Evolutionary conservation across 2,329 filamentous ascomycete genomes (phyloP), one percentile per base, ranked within the genome.

Genomic region (Huntiella omanensis): DNA sequence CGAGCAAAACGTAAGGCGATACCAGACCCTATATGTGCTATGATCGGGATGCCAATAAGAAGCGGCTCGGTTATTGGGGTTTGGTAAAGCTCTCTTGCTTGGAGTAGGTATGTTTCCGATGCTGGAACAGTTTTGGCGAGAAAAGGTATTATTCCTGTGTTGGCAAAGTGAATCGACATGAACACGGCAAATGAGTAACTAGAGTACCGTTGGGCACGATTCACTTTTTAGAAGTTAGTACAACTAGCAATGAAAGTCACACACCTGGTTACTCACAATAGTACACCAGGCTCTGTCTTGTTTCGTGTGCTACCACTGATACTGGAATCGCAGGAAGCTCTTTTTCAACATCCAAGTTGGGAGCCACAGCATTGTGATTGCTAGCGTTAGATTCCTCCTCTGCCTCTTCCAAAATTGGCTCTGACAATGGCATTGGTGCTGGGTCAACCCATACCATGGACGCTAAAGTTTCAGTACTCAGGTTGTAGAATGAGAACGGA

Each of bases 21-120:
- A 33, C 88, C 87, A 0, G 84, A 81, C 11, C 72, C 68, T 38
- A 95, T 67, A 59, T 96, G 88, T 2, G 78, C 72, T 49, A 77
- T 59, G 16, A 93, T 66, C 2, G 88, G 86, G 2, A 85, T 60
- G 38, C 71, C 76, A 50, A 96, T 74, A 51, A 96, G 69, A 15
- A 92, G 64, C 3, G 85, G 83, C 58, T 95, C 87, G 44, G 81
- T 70, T 12, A 83, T 65, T 2, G 80, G 71, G 1, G 84, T 87
- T 61, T 95, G 88, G 66, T 96, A 96, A 60, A 91, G 77, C 42
- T 92, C 87, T 51, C 88, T 77, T 22, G 86, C 87, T 60, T 94
- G 83, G 52, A 96, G 79, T 42, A 96, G 77, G 61, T 86, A 93
- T 43, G 77, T 77, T 58, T 95, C 87, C 50, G 82, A 82, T 45